Evolutionary conservation across 345 rosid genomes (phyloP).

Genomic region (Raphanus sativus): DNA sequence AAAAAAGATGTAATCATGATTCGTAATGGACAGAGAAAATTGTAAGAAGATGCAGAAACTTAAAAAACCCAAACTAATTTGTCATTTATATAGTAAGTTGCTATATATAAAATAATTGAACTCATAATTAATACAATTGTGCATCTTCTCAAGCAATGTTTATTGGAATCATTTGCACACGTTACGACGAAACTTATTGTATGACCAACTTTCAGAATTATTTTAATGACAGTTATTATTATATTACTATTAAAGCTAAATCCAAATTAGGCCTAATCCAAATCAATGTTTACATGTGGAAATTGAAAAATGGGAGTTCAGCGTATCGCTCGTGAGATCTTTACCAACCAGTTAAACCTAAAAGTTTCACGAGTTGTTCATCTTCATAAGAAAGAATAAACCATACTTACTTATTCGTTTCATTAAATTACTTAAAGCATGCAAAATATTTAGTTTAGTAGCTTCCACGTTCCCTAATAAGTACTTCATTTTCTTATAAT

Average conservation of each 20-base stretch:
- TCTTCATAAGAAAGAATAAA: background rate
- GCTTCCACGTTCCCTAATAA: background rate
- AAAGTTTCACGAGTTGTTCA: background rate
- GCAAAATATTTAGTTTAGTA: background rate
- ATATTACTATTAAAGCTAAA: background rate
- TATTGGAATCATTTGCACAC: background rate
- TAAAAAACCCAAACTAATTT: constrained; percentile 1
- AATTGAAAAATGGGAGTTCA: background rate
- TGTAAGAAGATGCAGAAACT: background rate
- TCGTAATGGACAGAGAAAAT: background rate
- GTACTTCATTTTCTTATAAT: background rate
- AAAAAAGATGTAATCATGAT: background rate
- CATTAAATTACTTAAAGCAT: background rate
- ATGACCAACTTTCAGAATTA: background rate
- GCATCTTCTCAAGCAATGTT: constrained; percentile 2
- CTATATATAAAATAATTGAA: background rate
- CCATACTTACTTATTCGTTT: background rate
- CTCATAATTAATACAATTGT: background rate
- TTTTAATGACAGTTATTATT: background rate
- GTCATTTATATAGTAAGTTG: constrained; percentile 13
- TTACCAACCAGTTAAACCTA: background rate
- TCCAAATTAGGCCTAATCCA: background rate
- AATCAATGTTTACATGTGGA: background rate
- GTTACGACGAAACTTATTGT: background rate
- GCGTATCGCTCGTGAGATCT: constrained; percentile 8